Evolutionary conservation across 257 asterid genomes (phyloP), one percentile per base, ranked within the genome.

Genomic region (Fraxinus excelsior): DNA sequence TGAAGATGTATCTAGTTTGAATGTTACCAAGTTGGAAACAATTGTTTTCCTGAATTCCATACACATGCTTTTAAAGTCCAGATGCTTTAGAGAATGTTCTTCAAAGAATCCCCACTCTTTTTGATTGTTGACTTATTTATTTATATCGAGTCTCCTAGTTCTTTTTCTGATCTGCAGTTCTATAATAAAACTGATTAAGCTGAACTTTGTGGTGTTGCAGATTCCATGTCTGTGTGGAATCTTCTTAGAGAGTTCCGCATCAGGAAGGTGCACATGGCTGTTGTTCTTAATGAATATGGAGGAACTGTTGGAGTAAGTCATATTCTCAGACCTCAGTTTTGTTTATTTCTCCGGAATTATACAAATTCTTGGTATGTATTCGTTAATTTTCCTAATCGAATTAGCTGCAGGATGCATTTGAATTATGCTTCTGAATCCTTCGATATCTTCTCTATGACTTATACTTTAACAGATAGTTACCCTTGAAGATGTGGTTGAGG

Each of bases 201-300:
- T 82, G 1, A 62, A 71, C 44, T 21, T 68, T 79, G 66, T 64
- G 76, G 80, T 51, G 12, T 70, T 89, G 82, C 89, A 96, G 99
- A 96, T 93, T 96, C 99, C 70, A 96, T 96, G 99, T 93, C 97
- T n/a, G 99, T 96, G 23, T 96, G 99, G 99, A 96, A 96, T 86
- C 98, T 96, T 83, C 97, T 96, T 38, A 90, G 99, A 83, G 99
- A 96, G 85, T 96, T 96, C 89, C 95, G 99, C 79, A 96, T 96
- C 85, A 90, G 99, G 88, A 96, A 93, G 84, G 98, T 96, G 71
- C 98, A 96, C 90, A 96, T 96, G 97, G 99, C 99, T 79, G 96
- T 96, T 84, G 99, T 96, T 83, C 95, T 96, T 28, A 96, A 96
- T 28, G 99, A 96, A 82, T 96, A 96, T 71, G 99, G 99, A 60